Evolutionary conservation across 2,329 filamentous ascomycete species (phyloP).

Genomic region (Beauveria sp.): DNA sequence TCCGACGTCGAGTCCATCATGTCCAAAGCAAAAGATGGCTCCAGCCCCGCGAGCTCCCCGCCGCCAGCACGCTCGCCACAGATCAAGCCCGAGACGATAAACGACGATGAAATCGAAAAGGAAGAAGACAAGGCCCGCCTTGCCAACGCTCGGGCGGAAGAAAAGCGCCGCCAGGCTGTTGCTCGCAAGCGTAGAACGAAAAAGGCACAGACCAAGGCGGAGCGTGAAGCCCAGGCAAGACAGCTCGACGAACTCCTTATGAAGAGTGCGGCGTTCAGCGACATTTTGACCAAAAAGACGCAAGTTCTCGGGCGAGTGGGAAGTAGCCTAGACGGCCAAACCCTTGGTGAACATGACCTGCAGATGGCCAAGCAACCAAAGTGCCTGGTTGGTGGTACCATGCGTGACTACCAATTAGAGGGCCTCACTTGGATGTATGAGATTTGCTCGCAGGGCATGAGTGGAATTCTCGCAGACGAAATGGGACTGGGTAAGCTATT

Average conservation of each 20-base stretch:
- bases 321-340: slow-evolving; percentile 50
- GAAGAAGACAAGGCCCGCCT: slow-evolving; percentile 29
- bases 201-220: slow-evolving; percentile 43
- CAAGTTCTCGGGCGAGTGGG: slow-evolving; percentile 55
- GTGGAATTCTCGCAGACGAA: slow-evolving; percentile 85
- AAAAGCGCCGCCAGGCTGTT: slow-evolving; percentile 32
- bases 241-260: slow-evolving; percentile 52
- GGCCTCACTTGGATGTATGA: slow-evolving; percentile 95
- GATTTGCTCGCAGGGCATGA: slow-evolving; percentile 70
- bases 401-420: slow-evolving; percentile 91
- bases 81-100: slow-evolving; percentile 4
- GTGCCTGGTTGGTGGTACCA: slow-evolving; percentile 76
- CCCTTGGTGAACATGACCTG: slow-evolving; percentile 57
- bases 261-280: slow-evolving; percentile 53
- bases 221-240: slow-evolving; percentile 49
- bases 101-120: slow-evolving; percentile 21
- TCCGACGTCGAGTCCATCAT: slow-evolving; percentile 25
- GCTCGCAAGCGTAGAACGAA: slow-evolving; percentile 35
- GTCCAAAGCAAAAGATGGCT: slow-evolving; percentile 10
- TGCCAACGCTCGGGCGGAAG: slow-evolving; percentile 41
- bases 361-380: slow-evolving; percentile 79
- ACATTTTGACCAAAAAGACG: slow-evolving; percentile 57
- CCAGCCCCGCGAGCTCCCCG: slow-evolving; percentile 13
- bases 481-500: slow-evolving; percentile 64
- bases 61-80: slow-evolving; percentile 5